These are phyloP conservation scores for Penicillium atrosanguineum DNA, from an alignment of 495 filamentous ascomycete species.

Conservation along the genomic window DNA sequence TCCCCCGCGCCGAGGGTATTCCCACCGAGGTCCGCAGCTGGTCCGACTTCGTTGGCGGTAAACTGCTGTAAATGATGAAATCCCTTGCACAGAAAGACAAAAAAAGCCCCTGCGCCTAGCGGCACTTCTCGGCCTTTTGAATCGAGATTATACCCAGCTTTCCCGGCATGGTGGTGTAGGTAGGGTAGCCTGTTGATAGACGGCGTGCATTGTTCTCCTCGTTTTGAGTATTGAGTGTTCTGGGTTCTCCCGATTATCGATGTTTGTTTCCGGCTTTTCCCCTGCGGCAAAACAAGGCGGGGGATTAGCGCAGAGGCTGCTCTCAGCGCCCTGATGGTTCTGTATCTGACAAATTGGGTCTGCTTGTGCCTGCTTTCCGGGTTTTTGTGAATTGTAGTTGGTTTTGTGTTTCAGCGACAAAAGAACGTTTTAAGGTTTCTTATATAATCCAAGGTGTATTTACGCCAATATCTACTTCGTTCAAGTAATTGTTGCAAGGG, in stretches of 20 bases:
- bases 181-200: constrained; percentile 38
- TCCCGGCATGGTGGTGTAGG: constrained; percentile 25
- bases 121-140: not conserved
- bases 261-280: constrained; percentile 20
- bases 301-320: constrained; percentile 8
- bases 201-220: constrained; percentile 19
- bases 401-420: constrained; percentile 30
- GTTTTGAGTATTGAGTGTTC: constrained; percentile 3
- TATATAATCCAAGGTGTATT: not conserved
- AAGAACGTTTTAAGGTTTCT: constrained; percentile 14
- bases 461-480: constrained; percentile 17
- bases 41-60: constrained; percentile 91
- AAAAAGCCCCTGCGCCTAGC: constrained; percentile 11
- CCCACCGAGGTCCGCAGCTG: constrained; percentile 88
- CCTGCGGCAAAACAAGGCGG: constrained; percentile 18
- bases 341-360: constrained; percentile 16
- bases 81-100: constrained; percentile 21
- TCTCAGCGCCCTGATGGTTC: constrained; percentile 14
- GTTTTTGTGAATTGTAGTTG: constrained; percentile 21
- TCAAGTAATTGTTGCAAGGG: not conserved
- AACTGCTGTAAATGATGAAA: constrained; percentile 65
- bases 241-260: constrained; percentile 3
- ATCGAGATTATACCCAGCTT: not conserved
- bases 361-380: constrained; percentile 10
- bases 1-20: constrained; percentile 77